These are phyloP conservation scores for Candida takata DNA, from an alignment of 805 yeast genomes.

Conservation along the genomic window DNA sequence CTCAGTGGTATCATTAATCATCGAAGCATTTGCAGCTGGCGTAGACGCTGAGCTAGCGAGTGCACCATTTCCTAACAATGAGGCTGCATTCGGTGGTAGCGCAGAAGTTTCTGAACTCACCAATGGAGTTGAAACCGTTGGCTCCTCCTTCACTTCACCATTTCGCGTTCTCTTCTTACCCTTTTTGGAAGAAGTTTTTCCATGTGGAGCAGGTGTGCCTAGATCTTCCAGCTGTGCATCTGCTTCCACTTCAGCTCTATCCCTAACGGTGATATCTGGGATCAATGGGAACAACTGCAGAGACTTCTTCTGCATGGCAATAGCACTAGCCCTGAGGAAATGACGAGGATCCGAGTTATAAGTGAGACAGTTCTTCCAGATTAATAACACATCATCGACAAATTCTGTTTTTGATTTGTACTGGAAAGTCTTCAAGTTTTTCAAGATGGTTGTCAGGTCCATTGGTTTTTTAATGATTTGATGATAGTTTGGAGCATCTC, in stretches of 20 bases:
- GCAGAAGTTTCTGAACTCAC: background rate
- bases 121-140: constrained; percentile 3
- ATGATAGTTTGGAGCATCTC: constrained; percentile 97
- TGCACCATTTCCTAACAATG: background rate
- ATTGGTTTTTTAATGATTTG: constrained; percentile 86
- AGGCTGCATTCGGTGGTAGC: constrained; percentile 1
- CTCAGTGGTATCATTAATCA: constrained; percentile 5
- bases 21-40: constrained; percentile 2
- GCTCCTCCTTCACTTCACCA: constrained; percentile 29
- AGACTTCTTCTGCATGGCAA: constrained; percentile 93
- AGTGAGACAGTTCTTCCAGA: constrained; percentile 90
- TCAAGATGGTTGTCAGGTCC: constrained; percentile 94
- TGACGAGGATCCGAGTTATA: constrained; percentile 95
- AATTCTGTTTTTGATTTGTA: constrained; percentile 82
- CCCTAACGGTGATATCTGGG: constrained; percentile 80
- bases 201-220: constrained; percentile 21
- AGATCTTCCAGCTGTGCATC: constrained; percentile 26
- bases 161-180: constrained; percentile 33
- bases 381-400: constrained; percentile 91
- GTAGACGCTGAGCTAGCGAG: constrained; percentile 1
- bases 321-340: constrained; percentile 82
- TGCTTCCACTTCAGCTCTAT: constrained; percentile 60
- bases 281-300: constrained; percentile 69
- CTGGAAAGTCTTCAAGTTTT: constrained; percentile 75
- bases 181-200: constrained; percentile 29